Percentiles rank a stretch among this genome's conserved stretches.
phyloP scores from a whole-genome alignment of 495 filamentous ascomycete genomes.

The Rhizodiscina lignyota region DNA sequence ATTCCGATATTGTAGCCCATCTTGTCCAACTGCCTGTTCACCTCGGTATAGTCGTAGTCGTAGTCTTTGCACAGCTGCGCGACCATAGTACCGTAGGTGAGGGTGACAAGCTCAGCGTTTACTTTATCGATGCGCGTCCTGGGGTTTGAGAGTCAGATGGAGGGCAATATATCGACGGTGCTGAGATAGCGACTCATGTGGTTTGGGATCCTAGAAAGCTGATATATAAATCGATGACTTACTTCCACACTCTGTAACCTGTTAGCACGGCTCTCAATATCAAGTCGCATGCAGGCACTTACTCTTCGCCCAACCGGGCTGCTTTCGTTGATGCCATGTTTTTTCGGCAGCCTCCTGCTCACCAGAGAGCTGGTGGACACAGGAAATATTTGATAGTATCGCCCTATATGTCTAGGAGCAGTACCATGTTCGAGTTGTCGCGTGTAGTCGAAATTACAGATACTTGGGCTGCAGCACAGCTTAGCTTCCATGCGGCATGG shows the following conservation, averaged over 20 bases:
- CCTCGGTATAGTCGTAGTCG: conserved; percentile 79
- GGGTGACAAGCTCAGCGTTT: conserved; percentile 86
- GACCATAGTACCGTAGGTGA: conserved; percentile 96
- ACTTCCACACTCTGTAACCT: conserved; percentile 83
- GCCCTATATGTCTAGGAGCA: no score
- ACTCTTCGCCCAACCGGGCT: conserved; percentile 94
- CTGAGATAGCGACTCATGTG: background rate
- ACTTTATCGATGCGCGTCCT: conserved; percentile 57
- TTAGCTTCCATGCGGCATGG: no score
- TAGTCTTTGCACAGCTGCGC: conserved; percentile 92
- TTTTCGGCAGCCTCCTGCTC: background rate
- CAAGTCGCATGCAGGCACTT: conserved; percentile 23
- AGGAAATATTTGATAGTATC: no score
- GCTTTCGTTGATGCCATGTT: conserved; percentile 75
- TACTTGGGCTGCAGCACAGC: no score
- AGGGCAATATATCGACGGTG: background rate
- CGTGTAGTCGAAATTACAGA: no score
- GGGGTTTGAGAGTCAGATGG: conserved; percentile 5
- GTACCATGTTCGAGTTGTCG: no score
- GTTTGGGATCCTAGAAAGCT: conserved; percentile 1
- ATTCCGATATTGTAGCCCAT: conserved; percentile 99
- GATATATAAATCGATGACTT: conserved; percentile 37
- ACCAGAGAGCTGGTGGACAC: no score
- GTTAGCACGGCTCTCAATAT: conserved; percentile 8
- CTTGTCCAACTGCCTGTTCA: conserved; percentile 92